Percentiles rank a stretch among this genome's conserved stretches.
These are phyloP conservation scores for Biscutella laevigata DNA, from an alignment of 441 rosid genomes.

Conservation along the genomic window DNA sequence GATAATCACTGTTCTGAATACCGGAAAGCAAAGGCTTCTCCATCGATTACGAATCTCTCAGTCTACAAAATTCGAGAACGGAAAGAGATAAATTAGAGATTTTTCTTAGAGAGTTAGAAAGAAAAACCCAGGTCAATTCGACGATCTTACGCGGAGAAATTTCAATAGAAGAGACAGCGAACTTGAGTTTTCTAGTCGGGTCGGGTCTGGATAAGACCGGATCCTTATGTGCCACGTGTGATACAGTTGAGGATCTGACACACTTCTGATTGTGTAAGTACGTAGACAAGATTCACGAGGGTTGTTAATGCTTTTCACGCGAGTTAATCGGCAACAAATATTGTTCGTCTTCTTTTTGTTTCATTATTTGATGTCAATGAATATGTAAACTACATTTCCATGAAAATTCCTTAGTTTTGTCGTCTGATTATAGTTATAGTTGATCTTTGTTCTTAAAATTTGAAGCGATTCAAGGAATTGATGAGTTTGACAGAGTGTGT, in stretches of 20 bases:
- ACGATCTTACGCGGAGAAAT: neutral
- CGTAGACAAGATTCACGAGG: neutral
- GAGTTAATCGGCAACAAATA: too few species aligned
- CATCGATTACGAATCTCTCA: slow-evolving; percentile 32
- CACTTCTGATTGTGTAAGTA: neutral
- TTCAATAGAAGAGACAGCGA: neutral
- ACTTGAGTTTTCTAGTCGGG: neutral
- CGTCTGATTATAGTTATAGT: neutral
- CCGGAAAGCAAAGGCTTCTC: slow-evolving; percentile 85
- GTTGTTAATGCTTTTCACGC: too few species aligned
- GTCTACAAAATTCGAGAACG: neutral
- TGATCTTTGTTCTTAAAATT: too few species aligned
- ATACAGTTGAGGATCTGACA: neutral
- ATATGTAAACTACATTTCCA: neutral
- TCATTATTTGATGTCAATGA: too few species aligned
- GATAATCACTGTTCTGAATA: slow-evolving; percentile 7
- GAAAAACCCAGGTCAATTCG: slow-evolving; percentile 23
- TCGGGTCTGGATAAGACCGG: neutral
- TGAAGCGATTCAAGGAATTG: neutral
- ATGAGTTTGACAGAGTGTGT: neutral
- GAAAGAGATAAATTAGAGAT: neutral
- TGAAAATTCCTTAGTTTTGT: neutral
- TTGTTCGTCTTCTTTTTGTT: neutral
- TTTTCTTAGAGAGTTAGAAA: slow-evolving; percentile 39
- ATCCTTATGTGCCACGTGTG: neutral